Evolutionary conservation across 768 basidiomycete genomes (phyloP), one percentile per base, ranked within the genome.

Genomic region (Podaxis sp.): DNA sequence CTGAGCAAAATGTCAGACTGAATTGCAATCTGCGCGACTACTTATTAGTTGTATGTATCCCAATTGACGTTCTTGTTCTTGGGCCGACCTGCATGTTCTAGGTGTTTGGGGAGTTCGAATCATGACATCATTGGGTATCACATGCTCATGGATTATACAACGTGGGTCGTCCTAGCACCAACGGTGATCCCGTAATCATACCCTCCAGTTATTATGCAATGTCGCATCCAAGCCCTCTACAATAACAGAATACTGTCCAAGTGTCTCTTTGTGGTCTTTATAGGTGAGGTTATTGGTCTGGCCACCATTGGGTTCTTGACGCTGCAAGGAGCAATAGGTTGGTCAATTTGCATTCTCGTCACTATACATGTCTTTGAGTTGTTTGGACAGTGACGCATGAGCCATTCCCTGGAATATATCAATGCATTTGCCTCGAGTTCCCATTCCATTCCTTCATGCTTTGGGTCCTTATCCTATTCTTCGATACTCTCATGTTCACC

Each of bases 391-490:
- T 65, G 5, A 59, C 48, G 15, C 7, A 37, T 20, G 52, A 65
- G 30, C 60, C 58, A 1, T 20, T 54, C 1, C 62, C 64, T 17
- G 63, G 62, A 4, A 33, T 67, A 11, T 24, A 52, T 30, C 60
- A 64, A 24, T 69, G 68, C 49, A 48, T 50, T 20, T 30, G 30
- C 8, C 22, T 41, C 26, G 38, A 58, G 28, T 50, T 71, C 17
- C 72, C 73, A 20, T 51, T 61, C 11, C 69, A 66, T 44, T 64
- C 67, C 10, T 67, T 66, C 36, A 60, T 68, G 6, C 71, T 71
- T 52, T 74, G 73, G 73, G 46, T 74, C 33, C 69, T 73, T 15
- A 64, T 75, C 13, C 62, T 75, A n/a, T 56, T 65, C 37, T 72
- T 75, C 37, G 73, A 75, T 54, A 66, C 62, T 24, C 64, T 74